Base-by-base conservation (phyloP, 2,329 filamentous ascomycete species). In the Exophiala bonariae region DNA sequence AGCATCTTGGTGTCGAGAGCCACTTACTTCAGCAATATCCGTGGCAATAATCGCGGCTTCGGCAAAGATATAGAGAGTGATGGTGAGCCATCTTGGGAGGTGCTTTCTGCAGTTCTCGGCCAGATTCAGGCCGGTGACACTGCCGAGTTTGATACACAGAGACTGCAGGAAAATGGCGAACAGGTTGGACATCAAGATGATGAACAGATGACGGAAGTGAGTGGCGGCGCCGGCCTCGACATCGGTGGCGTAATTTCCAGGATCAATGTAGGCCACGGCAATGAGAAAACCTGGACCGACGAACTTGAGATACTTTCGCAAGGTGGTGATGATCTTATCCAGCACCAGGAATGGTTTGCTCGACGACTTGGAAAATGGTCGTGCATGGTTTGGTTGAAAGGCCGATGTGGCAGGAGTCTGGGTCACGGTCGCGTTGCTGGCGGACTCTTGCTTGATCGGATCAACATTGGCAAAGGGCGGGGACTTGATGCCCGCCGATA, bases 11-110 rank as follows among this genome's bases (percentile, higher is more conserved):
- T n/a, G 23, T 11, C 11, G 6, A 26, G 23, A 3, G 7, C 28
- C 33, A n/a, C 66, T 55, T 59, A 78, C 79, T 67, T 87, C 83
- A 47, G 83, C 83, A 54, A 87, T 81, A 62, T 87, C 84, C 0
- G 84, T 87, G 0, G 84, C 84, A 43, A 87, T 81, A 47, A 87
- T 87, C 50, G 84, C 83, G 3, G 76, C 68, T 63, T 87, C 84
- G 1, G 83, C 79, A 53, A 87, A 69, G 16, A 75, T 63, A 58
- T 87, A 87, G 3, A 87, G 69, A 14, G 73, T 60, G 35, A 78
- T 75, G 52, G 82, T 85, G 45, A 87, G 61, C 84, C 83, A 87
- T 55, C 70, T 71, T 1, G 84, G 84, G 11, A 86, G 71, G 61
- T 83, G 82, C 7, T 75, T 80, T 26, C 83, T 77, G 57, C 82